phyloP scores from a whole-genome alignment of 768 basidiomycete species.

The Leucosporidium creatinivorum region DNA sequence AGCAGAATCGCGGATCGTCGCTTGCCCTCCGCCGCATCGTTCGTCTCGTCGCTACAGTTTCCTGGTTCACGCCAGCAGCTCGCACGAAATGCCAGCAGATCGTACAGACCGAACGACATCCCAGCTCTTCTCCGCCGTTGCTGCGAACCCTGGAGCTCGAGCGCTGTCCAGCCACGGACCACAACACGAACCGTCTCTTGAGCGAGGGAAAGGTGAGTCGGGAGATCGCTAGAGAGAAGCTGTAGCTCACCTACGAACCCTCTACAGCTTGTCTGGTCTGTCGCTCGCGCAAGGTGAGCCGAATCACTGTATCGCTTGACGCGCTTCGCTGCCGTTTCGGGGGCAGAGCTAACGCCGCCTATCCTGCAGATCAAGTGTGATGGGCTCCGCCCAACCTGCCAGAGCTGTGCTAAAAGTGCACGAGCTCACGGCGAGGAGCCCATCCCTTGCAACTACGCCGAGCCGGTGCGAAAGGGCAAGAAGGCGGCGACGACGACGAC shows the following conservation, averaged over 20 bases:
- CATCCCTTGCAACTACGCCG: constrained; percentile 1
- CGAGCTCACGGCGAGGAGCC: constrained; percentile 3
- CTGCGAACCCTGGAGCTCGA: no score
- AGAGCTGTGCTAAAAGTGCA: not conserved
- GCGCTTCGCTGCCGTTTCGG: no score
- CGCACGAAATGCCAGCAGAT: no score
- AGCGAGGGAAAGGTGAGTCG: not conserved
- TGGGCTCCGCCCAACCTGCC: constrained; percentile 8
- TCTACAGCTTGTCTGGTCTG: not conserved
- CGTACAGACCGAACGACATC: no score
- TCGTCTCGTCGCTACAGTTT: no score
- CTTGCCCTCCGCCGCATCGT: no score
- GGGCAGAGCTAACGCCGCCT: not conserved
- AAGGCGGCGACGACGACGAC: not conserved
- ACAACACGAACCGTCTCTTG: not conserved
- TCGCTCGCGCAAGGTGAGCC: not conserved
- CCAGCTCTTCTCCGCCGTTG: no score
- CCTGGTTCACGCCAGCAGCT: no score
- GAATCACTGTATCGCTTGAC: no score
- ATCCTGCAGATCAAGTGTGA: constrained; percentile 6
- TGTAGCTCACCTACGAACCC: not conserved
- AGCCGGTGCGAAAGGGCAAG: constrained; percentile 2
- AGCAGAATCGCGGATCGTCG: no score
- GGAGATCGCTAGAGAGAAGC: no score
- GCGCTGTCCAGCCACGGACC: not conserved